Evolutionary conservation across 441 rosid genomes (phyloP).

Genomic region (Corymbia citriodora): DNA sequence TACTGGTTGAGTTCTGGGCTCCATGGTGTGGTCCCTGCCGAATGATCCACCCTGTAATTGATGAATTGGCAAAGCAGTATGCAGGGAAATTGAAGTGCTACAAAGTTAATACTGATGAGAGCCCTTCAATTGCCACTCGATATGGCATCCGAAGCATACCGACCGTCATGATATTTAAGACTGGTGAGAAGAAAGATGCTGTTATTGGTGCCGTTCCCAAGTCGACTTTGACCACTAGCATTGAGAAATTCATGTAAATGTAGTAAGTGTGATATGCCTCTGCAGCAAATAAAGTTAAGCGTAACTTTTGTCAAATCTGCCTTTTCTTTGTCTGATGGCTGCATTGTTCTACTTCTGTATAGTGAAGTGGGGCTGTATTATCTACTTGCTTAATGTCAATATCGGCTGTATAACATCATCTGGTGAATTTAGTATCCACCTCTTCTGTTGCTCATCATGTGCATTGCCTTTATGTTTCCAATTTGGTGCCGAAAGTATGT

Average conservation of each 20-base stretch:
- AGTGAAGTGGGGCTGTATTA: not conserved
- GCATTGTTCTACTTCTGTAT: not conserved
- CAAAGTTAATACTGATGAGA: constrained; percentile 87
- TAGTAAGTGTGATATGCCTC: not conserved
- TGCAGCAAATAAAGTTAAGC: not conserved
- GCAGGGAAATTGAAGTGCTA: constrained; percentile 80
- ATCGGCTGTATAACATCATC: not conserved
- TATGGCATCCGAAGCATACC: constrained; percentile 94
- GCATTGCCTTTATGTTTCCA: not conserved
- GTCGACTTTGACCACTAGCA: constrained; percentile 59
- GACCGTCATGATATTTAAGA: constrained; percentile 74
- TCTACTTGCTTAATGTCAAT: not conserved
- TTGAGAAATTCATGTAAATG: constrained; percentile 69
- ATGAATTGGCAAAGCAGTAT: constrained; percentile 68
- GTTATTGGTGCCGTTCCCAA: constrained; percentile 87
- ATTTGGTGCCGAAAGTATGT: not conserved
- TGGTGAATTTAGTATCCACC: not conserved
- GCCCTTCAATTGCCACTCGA: constrained; percentile 57
- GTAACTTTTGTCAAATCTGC: not conserved
- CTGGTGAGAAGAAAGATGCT: constrained; percentile 92
- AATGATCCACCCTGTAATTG: constrained; percentile 81
- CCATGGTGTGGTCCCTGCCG: constrained; percentile 99
- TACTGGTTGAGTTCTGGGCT: constrained; percentile 93
- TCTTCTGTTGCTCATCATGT: not conserved
- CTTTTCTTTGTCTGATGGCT: not conserved